phyloP scores from a whole-genome alignment of 2,329 filamentous ascomycete species.

The Penicillium sp. region DNA sequence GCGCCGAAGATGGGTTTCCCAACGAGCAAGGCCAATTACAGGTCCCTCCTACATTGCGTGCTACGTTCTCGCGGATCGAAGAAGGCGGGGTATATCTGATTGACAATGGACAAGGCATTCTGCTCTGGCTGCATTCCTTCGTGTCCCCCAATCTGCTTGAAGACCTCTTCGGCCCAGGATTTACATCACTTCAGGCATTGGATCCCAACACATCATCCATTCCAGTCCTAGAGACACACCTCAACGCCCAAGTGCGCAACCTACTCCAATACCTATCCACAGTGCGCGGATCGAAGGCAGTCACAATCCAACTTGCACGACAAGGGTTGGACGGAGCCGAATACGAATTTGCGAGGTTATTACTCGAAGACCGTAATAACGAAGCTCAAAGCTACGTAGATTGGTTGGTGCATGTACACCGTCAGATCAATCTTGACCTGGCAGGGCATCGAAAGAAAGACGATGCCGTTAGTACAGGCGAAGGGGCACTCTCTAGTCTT shows the following conservation, averaged over 20 bases:
- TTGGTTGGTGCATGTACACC: constrained; percentile 94
- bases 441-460: constrained; percentile 49
- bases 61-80: constrained; percentile 83
- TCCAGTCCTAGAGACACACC: constrained; percentile 81
- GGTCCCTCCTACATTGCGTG: constrained; percentile 74
- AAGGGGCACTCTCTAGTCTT: constrained; percentile 43
- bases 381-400: constrained; percentile 98
- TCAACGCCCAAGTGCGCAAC: constrained; percentile 93
- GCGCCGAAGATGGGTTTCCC: constrained; percentile 85
- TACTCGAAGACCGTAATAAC: constrained; percentile 94
- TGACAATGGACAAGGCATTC: constrained; percentile 87
- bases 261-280: constrained; percentile 80
- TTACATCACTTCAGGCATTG: constrained; percentile 66
- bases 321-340: constrained; percentile 93
- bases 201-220: constrained; percentile 77
- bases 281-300: constrained; percentile 77
- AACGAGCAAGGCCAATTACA: constrained; percentile 84
- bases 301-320: constrained; percentile 83
- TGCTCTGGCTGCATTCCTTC: constrained; percentile 88
- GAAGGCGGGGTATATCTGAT: constrained; percentile 91
- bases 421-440: constrained; percentile 83
- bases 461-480: constrained; percentile 33
- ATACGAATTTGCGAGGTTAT: constrained; percentile 86
- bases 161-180: constrained; percentile 81
- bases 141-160: constrained; percentile 87